Conservation (phyloP, 2,329 filamentous ascomycete genomes). For the Hypoxylon sp. region DNA sequence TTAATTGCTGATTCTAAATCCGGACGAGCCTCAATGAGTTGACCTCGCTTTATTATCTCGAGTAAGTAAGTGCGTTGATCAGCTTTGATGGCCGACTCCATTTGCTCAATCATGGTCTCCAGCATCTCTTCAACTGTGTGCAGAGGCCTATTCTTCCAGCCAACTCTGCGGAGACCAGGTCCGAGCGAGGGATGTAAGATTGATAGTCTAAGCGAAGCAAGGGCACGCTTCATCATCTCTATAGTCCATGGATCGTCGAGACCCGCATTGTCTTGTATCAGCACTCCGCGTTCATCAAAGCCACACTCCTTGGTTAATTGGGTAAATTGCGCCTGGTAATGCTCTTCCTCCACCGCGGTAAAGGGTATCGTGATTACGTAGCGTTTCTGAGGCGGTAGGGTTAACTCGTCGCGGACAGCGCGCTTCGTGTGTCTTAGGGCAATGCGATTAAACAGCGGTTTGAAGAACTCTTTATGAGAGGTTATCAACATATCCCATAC, state of each 20-base stretch:
- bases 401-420: slow-evolving; percentile 81
- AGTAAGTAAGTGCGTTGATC: slow-evolving; percentile 78
- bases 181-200: slow-evolving; percentile 90
- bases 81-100: slow-evolving; percentile 74
- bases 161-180: slow-evolving; percentile 72
- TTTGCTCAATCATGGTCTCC: slow-evolving; percentile 91
- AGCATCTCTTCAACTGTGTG: slow-evolving; percentile 89
- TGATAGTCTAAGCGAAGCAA: slow-evolving; percentile 83
- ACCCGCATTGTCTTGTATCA: slow-evolving; percentile 74
- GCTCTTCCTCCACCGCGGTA: slow-evolving; percentile 89
- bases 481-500: slow-evolving; percentile 78
- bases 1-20: slow-evolving; percentile 76
- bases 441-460: slow-evolving; percentile 77
- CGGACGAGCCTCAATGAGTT: slow-evolving; percentile 83
- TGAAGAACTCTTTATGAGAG: slow-evolving; percentile 75
- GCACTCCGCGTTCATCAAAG: slow-evolving; percentile 74
- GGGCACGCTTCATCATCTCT: slow-evolving; percentile 83
- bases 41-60: slow-evolving; percentile 77
- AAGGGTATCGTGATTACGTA: slow-evolving; percentile 92
- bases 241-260: slow-evolving; percentile 69
- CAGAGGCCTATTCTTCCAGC: slow-evolving; percentile 75
- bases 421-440: slow-evolving; percentile 90
- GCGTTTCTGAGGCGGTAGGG: slow-evolving; percentile 85
- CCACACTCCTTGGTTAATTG: slow-evolving; percentile 80
- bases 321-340: slow-evolving; percentile 83